Evolutionary conservation across 148 eudicot species (phyloP).

Genomic region (Limonium bicolor): DNA sequence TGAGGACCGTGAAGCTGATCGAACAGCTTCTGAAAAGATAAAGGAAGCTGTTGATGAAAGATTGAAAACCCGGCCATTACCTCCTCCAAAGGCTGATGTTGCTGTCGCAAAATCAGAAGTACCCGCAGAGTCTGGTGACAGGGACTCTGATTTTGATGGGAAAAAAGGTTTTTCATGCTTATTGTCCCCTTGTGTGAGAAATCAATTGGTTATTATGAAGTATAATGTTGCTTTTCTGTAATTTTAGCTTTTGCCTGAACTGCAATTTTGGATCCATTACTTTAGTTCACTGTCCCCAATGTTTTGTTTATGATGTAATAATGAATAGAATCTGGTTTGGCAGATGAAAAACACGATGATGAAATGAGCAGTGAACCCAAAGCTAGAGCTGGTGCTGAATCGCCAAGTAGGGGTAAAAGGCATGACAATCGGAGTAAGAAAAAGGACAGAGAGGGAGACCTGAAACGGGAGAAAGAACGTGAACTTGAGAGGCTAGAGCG

Average conservation of each 20-base stretch:
- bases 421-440: constrained; percentile 58
- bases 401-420: constrained; percentile 73
- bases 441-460: constrained; percentile 38
- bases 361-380: constrained; percentile 52
- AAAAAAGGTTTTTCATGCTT: constrained; percentile 36
- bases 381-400: constrained; percentile 50
- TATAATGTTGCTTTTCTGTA: too few relatives aligned
- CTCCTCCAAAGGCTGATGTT: constrained; percentile 48
- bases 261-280: too few relatives aligned
- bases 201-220: too few relatives aligned
- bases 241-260: too few relatives aligned
- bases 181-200: too few relatives aligned
- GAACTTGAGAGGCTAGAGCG: constrained; percentile 90
- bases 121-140: constrained; percentile 52
- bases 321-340: constrained; percentile 8
- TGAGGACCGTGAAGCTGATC: constrained; percentile 71
- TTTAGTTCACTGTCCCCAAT: too few relatives aligned
- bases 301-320: too few relatives aligned
- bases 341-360: constrained; percentile 63
- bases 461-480: constrained; percentile 68
- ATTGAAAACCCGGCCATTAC: constrained; percentile 56
- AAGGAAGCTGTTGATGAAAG: constrained; percentile 61
- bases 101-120: constrained; percentile 37
- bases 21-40: constrained; percentile 59
- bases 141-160: constrained; percentile 44